Conservation (phyloP, 1,284 basidiomycete genomes). For the Moesziomyces aphidis region DNA sequence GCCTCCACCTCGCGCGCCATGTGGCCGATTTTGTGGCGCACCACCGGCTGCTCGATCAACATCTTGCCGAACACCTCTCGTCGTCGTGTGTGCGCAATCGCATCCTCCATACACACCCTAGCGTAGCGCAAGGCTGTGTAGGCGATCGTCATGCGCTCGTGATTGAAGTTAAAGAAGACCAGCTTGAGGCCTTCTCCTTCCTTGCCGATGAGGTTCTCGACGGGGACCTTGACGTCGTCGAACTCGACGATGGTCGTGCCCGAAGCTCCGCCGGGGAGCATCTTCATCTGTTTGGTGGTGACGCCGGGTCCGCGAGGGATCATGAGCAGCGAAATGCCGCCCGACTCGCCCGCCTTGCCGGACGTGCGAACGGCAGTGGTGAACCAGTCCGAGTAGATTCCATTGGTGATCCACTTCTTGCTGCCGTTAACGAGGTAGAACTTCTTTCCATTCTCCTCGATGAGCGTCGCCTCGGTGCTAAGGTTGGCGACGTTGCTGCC, state of each 20-base stretch:
- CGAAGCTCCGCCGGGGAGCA: slow-evolving; percentile 59
- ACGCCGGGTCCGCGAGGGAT: slow-evolving; percentile 58
- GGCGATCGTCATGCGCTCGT: slow-evolving; percentile 56
- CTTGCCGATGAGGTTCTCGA: slow-evolving; percentile 67
- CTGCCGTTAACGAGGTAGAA: slow-evolving; percentile 68
- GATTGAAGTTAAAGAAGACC: slow-evolving; percentile 53
- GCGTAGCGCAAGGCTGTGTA: slow-evolving; percentile 51
- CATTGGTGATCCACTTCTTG: slow-evolving; percentile 68
- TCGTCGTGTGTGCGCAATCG: slow-evolving; percentile 46
- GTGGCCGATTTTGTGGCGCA: slow-evolving; percentile 60
- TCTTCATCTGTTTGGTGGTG: slow-evolving; percentile 64
- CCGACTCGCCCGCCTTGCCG: slow-evolving; percentile 66
- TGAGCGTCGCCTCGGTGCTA: slow-evolving; percentile 58
- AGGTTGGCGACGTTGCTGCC: slow-evolving; percentile 68
- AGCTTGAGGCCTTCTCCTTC: slow-evolving; percentile 54
- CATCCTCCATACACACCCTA: slow-evolving; percentile 56
- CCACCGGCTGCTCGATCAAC: slow-evolving; percentile 61
- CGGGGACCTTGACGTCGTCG: slow-evolving; percentile 66
- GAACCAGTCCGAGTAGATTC: slow-evolving; percentile 64
- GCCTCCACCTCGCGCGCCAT: slow-evolving; percentile 62
- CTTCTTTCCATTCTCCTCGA: slow-evolving; percentile 61
- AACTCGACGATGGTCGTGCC: slow-evolving; percentile 68
- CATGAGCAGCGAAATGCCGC: slow-evolving; percentile 67
- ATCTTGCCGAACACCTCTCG: slow-evolving; percentile 57
- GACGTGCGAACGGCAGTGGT: slow-evolving; percentile 68